These are phyloP conservation scores for Paspalum vaginatum DNA, from an alignment of 176 grass and related monocot genomes.

Conservation along the genomic window DNA sequence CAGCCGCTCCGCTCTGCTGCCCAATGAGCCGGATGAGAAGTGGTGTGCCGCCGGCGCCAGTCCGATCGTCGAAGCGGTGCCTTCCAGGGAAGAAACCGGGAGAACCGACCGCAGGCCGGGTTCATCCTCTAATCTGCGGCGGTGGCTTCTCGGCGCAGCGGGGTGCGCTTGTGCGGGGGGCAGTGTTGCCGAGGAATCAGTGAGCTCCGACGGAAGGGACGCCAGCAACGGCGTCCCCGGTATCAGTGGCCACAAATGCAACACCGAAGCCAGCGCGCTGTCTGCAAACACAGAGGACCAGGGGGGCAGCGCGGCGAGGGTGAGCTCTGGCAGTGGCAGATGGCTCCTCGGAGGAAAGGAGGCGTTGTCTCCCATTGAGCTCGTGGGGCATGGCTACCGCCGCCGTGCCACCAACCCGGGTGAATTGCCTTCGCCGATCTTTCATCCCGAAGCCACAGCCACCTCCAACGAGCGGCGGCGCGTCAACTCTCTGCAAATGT, in stretches of 20 bases:
- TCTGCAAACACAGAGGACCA: not conserved
- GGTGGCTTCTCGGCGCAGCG: slow-evolving; percentile 39
- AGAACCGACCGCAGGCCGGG: not conserved
- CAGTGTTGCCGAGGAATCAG: not conserved
- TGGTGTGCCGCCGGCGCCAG: not conserved
- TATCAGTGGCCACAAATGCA: not conserved
- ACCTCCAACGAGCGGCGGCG: not conserved
- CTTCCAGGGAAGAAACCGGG: not conserved
- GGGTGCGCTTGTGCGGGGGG: slow-evolving; percentile 20
- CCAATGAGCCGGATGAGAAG: not conserved
- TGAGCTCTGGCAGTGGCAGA: not conserved
- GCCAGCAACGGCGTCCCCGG: not conserved
- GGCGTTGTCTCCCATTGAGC: not conserved
- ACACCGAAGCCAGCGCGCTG: not conserved
- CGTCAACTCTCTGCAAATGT: slow-evolving; percentile 5
- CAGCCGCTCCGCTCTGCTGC: slow-evolving; percentile 42
- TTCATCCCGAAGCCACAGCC: not conserved
- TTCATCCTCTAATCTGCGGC: slow-evolving; percentile 28
- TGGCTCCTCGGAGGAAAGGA: slow-evolving; percentile 3
- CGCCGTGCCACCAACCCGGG: not conserved
- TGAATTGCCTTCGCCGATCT: slow-evolving; percentile 2
- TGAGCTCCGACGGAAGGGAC: slow-evolving; percentile 13
- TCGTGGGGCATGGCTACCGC: not conserved
- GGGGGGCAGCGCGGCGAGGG: not conserved
- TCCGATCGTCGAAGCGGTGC: not conserved